These are phyloP conservation scores for Jatropha podagrica DNA, from an alignment of 441 rosid species.

Conservation along the genomic window DNA sequence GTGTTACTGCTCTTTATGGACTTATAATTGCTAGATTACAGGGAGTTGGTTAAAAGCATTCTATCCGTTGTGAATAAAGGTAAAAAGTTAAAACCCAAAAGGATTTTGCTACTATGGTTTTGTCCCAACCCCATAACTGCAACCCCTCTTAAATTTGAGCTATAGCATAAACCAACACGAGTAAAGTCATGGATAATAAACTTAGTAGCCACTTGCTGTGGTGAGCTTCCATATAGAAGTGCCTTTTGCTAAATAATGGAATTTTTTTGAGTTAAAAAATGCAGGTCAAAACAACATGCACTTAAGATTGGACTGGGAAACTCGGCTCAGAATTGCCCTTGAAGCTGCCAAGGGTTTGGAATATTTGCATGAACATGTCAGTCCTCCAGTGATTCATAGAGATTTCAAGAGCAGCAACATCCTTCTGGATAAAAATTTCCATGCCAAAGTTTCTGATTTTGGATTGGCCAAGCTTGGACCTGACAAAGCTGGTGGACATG, in stretches of 20 bases:
- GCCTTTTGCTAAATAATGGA: not conserved
- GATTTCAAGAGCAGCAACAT: constrained; percentile 81
- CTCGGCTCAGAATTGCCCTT: constrained; percentile 60
- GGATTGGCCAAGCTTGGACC: constrained; percentile 90
- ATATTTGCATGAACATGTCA: constrained; percentile 76
- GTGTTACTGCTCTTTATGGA: no score
- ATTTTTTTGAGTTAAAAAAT: constrained; percentile 7
- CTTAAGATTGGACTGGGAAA: constrained; percentile 67
- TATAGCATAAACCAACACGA: not conserved
- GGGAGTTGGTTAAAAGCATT: no score
- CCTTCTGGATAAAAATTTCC: constrained; percentile 61
- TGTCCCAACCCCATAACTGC: no score
- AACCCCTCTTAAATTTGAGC: no score
- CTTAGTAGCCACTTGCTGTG: constrained; percentile 26
- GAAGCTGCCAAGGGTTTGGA: constrained; percentile 80
- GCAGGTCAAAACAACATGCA: constrained; percentile 57
- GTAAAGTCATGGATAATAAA: constrained; percentile 28
- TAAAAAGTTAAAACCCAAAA: no score
- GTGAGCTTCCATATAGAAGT: constrained; percentile 19
- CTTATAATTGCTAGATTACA: no score
- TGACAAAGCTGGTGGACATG: constrained; percentile 92
- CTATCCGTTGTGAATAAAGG: no score
- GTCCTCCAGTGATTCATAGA: constrained; percentile 76
- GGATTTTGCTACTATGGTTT: no score
- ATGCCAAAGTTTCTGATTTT: constrained; percentile 78